Evolutionary conservation across 129 eudicot species (phyloP).

Genomic region (Centrapalus pauciflorus): DNA sequence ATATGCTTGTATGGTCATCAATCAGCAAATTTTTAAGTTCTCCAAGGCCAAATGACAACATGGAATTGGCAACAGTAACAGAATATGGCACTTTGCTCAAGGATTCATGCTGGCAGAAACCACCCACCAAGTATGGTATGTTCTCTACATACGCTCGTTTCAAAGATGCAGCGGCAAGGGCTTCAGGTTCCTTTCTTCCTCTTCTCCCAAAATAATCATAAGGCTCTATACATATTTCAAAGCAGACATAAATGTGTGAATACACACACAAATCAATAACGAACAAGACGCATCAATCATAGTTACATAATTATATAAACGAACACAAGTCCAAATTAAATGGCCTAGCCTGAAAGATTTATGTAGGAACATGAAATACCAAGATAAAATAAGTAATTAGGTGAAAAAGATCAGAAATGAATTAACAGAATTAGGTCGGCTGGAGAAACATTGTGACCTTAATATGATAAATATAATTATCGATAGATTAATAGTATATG

Average conservation of each 20-base stretch:
- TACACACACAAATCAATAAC: constrained; percentile 2
- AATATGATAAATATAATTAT: not conserved
- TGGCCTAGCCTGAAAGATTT: not conserved
- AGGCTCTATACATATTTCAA: constrained; percentile 55
- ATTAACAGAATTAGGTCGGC: not conserved
- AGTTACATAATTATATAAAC: not conserved
- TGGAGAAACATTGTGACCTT: not conserved
- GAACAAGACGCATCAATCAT: not conserved
- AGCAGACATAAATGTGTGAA: constrained; percentile 7
- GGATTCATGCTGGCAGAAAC: constrained; percentile 57
- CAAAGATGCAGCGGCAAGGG: constrained; percentile 71
- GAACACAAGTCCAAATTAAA: not conserved
- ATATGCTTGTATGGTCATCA: constrained; percentile 39
- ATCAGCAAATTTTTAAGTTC: constrained; percentile 30
- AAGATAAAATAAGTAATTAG: not conserved
- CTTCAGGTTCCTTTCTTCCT: constrained; percentile 89
- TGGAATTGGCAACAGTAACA: constrained; percentile 22
- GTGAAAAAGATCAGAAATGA: not conserved
- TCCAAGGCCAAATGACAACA: constrained; percentile 25
- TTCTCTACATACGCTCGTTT: constrained; percentile 88
- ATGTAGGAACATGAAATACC: too few species aligned
- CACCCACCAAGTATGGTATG: constrained; percentile 76
- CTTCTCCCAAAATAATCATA: constrained; percentile 72
- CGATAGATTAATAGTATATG: not conserved
- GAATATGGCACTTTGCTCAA: constrained; percentile 27